Evolutionary conservation across 257 asterid genomes (phyloP), one percentile per base, ranked within the genome.

Genomic region (Solanum pimpinellifolium): DNA sequence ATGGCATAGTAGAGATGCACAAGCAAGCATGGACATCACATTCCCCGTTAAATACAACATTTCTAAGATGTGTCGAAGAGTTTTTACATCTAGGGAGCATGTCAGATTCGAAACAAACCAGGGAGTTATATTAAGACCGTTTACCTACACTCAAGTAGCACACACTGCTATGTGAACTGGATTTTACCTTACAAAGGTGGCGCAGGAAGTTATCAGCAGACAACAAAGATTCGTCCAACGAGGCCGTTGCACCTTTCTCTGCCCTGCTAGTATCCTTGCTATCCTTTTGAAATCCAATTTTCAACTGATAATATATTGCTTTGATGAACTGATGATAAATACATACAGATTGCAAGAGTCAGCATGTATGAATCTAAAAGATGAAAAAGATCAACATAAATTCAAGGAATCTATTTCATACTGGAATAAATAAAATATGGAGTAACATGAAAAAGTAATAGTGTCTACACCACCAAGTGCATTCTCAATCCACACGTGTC

Each of bases 141-240:
- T 83, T 66, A 62, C 49, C 56, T 83, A 83, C 75, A 59, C 20
- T 68, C 35, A 9, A 39, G 59, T 84, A 84, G 16, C 39, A 37
- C 68, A 62, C n/a, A 56, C 62, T n/a, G 25, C 33, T 60, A 37
- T 20, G 83, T 46, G 49, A 52, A n/a, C 60, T 83, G 73, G 72
- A 69, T 33, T 60, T 89, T 92, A 95, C 99, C 99, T 94, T 94
- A 93, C 97, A 95, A 85, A 97, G 94, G 89, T 89, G 95, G 91
- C 93, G 91, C 89, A 97, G 90, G 92, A 97, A 97, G 92, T 94
- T 95, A 90, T 95, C 99, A 90, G 96, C 90, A 83, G 98, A 93
- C 84, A 97, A 89, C 96, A 95, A 97, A 84, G 98, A 95, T 86
- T 97, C 98, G 56, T 95, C 99, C 91, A 95, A 88, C 88, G 93